Conservation (phyloP, 352 stramenopile genomes). For the Phytophthora niederhauseri region DNA sequence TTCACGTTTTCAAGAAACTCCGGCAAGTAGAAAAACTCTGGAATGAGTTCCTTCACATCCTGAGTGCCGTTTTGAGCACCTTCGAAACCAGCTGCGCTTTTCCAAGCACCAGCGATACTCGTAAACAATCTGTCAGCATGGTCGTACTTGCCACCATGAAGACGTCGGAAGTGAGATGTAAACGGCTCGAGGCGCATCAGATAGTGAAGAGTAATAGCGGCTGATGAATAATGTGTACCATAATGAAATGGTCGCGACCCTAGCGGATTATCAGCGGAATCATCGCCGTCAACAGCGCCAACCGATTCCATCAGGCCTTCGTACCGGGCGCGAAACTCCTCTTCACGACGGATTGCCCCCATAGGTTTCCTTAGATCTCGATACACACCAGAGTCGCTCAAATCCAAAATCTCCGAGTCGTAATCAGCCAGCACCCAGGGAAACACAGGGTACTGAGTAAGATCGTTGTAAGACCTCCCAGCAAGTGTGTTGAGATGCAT, state of each 20-base stretch:
- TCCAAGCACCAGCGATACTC: slow-evolving; percentile 94
- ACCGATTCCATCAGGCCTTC: slow-evolving; percentile 57
- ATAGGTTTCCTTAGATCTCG: slow-evolving; percentile 98
- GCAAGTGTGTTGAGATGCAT: slow-evolving; percentile 97
- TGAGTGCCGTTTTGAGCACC: slow-evolving; percentile 82
- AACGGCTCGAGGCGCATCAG: slow-evolving; percentile 98
- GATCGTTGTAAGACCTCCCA: slow-evolving; percentile 97
- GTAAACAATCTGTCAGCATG: slow-evolving; percentile 97
- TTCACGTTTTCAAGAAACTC: slow-evolving; percentile 97
- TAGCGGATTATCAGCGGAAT: slow-evolving; percentile 43
- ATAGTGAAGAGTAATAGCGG: slow-evolving; percentile 98
- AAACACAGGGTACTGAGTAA: slow-evolving; percentile 98
- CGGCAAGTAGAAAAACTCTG: slow-evolving; percentile 98
- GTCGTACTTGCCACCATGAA: slow-evolving; percentile 98
- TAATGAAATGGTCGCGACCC: slow-evolving; percentile 92
- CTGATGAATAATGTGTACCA: slow-evolving; percentile 93
- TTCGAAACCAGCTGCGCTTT: slow-evolving; percentile 71
- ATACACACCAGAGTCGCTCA: slow-evolving; percentile 93
- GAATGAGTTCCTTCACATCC: slow-evolving; percentile 99
- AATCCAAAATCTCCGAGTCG: slow-evolving; percentile 91
- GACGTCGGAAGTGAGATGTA: slow-evolving; percentile 91
- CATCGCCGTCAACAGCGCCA: slow-evolving; percentile 15
- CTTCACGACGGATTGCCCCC: slow-evolving; percentile 94
- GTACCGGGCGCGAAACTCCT: slow-evolving; percentile 77
- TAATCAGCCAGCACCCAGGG: slow-evolving; percentile 99